phyloP scores from a whole-genome alignment of 805 yeast species.

The Schwanniomyces occidentalis region DNA sequence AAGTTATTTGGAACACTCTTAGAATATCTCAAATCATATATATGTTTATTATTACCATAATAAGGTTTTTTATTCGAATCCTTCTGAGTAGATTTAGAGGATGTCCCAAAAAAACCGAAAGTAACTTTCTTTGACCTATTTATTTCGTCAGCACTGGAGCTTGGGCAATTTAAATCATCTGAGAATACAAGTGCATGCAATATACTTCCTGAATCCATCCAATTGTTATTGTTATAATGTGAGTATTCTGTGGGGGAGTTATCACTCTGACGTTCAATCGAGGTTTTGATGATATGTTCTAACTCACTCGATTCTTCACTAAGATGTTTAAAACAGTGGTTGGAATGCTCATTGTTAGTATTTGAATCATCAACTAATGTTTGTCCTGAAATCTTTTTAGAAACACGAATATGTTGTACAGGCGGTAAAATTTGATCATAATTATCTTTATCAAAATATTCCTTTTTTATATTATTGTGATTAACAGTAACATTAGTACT shows the following conservation, averaged over 20 bases:
- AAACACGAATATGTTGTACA: conserved; percentile 1
- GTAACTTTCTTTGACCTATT: conserved; percentile 5
- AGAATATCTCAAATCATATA: conserved; percentile 7
- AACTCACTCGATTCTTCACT: conserved; percentile 7
- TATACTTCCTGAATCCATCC: conserved; percentile 21
- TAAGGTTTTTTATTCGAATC: background rate
- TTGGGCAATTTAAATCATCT: background rate
- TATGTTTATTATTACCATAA: background rate
- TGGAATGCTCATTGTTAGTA: background rate
- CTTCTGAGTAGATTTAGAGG: conserved; percentile 3
- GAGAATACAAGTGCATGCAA: conserved; percentile 6
- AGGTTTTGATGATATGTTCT: conserved; percentile 8
- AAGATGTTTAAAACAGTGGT: background rate
- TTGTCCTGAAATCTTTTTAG: conserved; percentile 15
- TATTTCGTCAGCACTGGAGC: background rate
- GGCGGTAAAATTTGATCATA: background rate
- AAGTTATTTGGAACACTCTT: conserved; percentile 14
- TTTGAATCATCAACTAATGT: conserved; percentile 12
- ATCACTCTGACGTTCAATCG: conserved; percentile 6
- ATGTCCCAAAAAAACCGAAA: conserved; percentile 4
- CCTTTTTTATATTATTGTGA: background rate
- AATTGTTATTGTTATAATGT: conserved; percentile 13
- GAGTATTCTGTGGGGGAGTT: conserved; percentile 9
- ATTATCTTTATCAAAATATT: background rate
- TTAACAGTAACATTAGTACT: background rate